Evolutionary conservation across 768 basidiomycete species (phyloP), one percentile per base, ranked within the genome.

Genomic region (Hygrophoropsis aurantiaca): DNA sequence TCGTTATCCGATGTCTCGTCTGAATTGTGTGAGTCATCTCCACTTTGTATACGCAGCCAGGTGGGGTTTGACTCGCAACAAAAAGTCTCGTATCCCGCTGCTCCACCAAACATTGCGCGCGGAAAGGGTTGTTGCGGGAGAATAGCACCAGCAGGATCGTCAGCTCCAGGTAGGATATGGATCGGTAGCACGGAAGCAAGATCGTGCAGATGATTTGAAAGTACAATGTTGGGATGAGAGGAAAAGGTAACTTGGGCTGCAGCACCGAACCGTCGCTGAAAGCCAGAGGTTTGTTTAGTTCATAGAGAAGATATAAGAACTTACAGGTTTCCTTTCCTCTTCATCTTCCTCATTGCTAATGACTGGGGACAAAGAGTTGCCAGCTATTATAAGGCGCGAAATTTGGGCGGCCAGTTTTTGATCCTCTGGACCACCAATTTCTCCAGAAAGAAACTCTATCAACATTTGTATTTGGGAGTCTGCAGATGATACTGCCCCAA

Each of bases 111-210:
- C 87, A 98, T 94, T 5, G 91, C 87, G 25, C 85, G 81, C 40
- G 97, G 97, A 55, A 98, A 78, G 0, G 91, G 78, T 58, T 97
- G 97, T 63, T 99, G 97, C 3, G 97, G 97, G 54, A 99, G 71
- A 32, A 94, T 92, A 0, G 80, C 78, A 0, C 90, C 92, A 11
- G 92, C 80, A 3, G 95, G 97, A 66, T 99, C 97, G 27, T 78
- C 74, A 43, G 83, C 81, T 7, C 97, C 97, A 3, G 94, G 91
- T 34, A 98, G 74, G 23, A 99, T 72, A 58, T 94, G 92, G 26
- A 97, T 76, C 1, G 94, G 90, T 54, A 99, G 73, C 15, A 82
- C 77, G 11, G 81, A 78, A 5, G 83, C 79, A 40, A 97, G 75
- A 55, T 97, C 92, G 27, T 78, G 68, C 34, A 98, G 73, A 52